Base-by-base conservation (phyloP, 768 basidiomycete species). In the Clathrus columnatus region DNA sequence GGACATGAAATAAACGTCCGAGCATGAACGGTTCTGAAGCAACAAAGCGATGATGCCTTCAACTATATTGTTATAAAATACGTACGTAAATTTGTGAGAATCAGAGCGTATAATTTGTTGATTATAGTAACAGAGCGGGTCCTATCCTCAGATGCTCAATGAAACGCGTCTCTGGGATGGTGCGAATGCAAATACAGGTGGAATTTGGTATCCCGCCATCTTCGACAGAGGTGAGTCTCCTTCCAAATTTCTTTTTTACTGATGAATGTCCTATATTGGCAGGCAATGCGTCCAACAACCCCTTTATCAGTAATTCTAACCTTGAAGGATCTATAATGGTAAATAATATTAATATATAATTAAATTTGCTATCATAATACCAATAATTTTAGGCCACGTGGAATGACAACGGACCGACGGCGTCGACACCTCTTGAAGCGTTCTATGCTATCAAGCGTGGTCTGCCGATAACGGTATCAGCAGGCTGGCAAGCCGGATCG, bases 81-180 rank as follows among this genome's bases (percentile, higher is more conserved):
- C 10, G 36, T 36, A 11, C 10, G n/a, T 36, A 11, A 8, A 11
- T 36, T 36, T 11, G 36, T n/a, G 4, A 11, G 4, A n/a, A 11
- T 36, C 36, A 2, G 36, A 36, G n/a, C 36, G n/a, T 36, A n/a
- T 7, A 36, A 11, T 36, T 14, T 5, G n/a, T n/a, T n/a, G n/a
- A n/a, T n/a, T n/a, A n/a, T n/a, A 28, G 10, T 17, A 18, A 17
- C 41, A 58, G 50, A 18, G 41, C 29, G 68, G 65, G 61, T 69
- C 50, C 62, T 68, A 49, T 68, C 67, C 50, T 65, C 65, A 48
- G 65, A 65, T 43, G 65, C 63, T 52, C 68, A 68, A 59, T 62
- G 64, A 64, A 59, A 64, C 48, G 61, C 61, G 60, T 61, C 63
- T 59, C 56, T 66, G 60, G 69, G 67, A 60, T 17, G 65, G 62